Base-by-base conservation (phyloP, 257 asterid species). In the Schizonepeta tenuifolia region DNA sequence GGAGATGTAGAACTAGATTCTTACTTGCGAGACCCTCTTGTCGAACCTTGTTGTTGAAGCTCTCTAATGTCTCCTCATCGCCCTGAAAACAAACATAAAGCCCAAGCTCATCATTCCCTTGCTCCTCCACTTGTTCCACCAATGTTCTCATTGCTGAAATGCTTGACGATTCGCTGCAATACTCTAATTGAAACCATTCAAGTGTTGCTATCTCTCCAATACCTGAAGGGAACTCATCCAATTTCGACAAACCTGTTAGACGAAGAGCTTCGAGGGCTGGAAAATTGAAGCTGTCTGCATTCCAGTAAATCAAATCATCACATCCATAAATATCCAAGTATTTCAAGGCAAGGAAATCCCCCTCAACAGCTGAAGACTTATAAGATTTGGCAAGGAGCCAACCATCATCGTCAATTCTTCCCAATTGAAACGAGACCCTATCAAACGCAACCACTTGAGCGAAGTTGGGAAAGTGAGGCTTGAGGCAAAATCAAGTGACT, bases 121-220 rank as follows among this genome's bases (percentile, higher is more conserved):
- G 9, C 9, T 56, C 36, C 62, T 21, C 62, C n/a, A n/a, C n/a
- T 55, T 12, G 38, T 22, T 55, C 20, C 17, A 40, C 51, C 7
- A 74, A 7, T 56, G 59, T 65, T 14, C 13, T 65, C 18, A 26
- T 44, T 56, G 61, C 54, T 1, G 78, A 74, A 14, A 55, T 14
- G 12, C 3, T 9, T 1, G 15, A 10, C 0, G 78, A 64, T 1
- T 6, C 6, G 5, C 15, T 22, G 58, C 73, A 65, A 1, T 0
- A 2, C 0, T 0, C 4, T 8, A 74, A 4, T 1, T n/a, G 0
- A 61, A 61, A 17, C 7, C 0, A 0, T n/a, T 18, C 0, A n/a
- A 36, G 50, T 9, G 50, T 61, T 9, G 44, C 43, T 74, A 67
- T 74, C 0, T 74, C 79, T 66, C 79, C 79, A 8, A 74, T 31